Conservation (phyloP, 2,329 filamentous ascomycete species). For the Neopestalotiopsis sp. region DNA sequence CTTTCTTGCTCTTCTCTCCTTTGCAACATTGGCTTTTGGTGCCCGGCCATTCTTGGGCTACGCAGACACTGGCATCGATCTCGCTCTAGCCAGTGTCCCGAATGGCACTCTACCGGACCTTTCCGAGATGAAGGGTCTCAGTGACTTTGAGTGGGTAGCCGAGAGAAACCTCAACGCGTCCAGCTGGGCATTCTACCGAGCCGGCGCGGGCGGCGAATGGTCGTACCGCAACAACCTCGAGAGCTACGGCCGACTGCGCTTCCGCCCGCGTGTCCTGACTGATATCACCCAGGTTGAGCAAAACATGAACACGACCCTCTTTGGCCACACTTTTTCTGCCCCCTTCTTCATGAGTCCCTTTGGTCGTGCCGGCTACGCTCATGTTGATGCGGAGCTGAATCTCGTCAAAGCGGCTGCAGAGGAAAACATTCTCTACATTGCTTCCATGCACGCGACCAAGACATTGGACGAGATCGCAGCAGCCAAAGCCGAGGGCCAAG, state of each 20-base stretch:
- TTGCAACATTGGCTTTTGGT: background rate
- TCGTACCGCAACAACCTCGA: constrained; percentile 63
- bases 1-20: background rate
- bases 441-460: constrained; percentile 38
- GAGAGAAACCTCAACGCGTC: constrained; percentile 49
- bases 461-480: constrained; percentile 43
- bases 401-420: constrained; percentile 53
- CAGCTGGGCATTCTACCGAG: constrained; percentile 61
- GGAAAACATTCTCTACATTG: constrained; percentile 56
- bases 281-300: constrained; percentile 51
- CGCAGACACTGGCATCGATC: background rate
- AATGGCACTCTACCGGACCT: constrained; percentile 45
- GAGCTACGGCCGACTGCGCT: constrained; percentile 52
- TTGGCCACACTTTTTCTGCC: constrained; percentile 57
- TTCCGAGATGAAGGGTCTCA: constrained; percentile 50
- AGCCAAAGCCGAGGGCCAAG: constrained; percentile 33
- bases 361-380: constrained; percentile 48
- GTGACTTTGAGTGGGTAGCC: constrained; percentile 60
- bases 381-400: constrained; percentile 53
- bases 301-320: constrained; percentile 53
- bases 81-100: constrained; percentile 32
- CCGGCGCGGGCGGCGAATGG: constrained; percentile 60
- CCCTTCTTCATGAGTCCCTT: constrained; percentile 60
- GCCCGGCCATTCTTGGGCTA: background rate
- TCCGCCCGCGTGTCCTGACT: constrained; percentile 54